A percentile compares a stretch with the other conserved stretches of the same genome.
Evolutionary conservation across 306 rosid species (phyloP).

Genomic region (Adenanthera pavonina): DNA sequence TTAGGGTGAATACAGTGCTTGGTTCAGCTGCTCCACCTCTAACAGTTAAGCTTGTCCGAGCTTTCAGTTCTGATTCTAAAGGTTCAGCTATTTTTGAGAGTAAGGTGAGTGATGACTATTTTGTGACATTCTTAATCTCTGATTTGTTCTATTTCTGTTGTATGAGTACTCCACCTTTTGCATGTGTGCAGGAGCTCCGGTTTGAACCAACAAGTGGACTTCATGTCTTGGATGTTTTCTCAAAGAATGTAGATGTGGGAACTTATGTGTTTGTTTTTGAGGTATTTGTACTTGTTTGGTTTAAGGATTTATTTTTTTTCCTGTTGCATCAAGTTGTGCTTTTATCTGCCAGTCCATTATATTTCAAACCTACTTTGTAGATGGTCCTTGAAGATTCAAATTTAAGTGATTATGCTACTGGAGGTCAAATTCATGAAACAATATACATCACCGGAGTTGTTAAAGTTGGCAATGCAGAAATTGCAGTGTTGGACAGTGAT

Average conservation of each 20-base stretch:
- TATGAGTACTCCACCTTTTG: slow-evolving; percentile 36
- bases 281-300: slow-evolving; percentile 55
- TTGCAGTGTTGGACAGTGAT: slow-evolving; percentile 86
- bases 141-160: slow-evolving; percentile 18
- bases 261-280: slow-evolving; percentile 77
- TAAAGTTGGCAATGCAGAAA: slow-evolving; percentile 74
- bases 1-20: slow-evolving; percentile 85
- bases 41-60: slow-evolving; percentile 81
- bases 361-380: slow-evolving; percentile 51
- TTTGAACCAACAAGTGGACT: slow-evolving; percentile 62
- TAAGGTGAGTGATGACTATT: slow-evolving; percentile 52
- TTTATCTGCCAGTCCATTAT: background rate
- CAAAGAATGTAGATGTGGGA: slow-evolving; percentile 74
- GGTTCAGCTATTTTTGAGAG: slow-evolving; percentile 60
- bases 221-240: slow-evolving; percentile 72
- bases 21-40: slow-evolving; percentile 89
- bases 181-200: slow-evolving; percentile 72
- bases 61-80: slow-evolving; percentile 66
- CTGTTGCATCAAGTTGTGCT: slow-evolving; percentile 32
- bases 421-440: slow-evolving; percentile 78
- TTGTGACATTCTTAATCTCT: slow-evolving; percentile 23
- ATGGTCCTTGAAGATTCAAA: slow-evolving; percentile 67
- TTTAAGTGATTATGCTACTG: slow-evolving; percentile 67
- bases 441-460: slow-evolving; percentile 74
- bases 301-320: slow-evolving; percentile 21